phyloP scores from a whole-genome alignment of 225 moss, liverwort and hornwort species.

The Marchantia polymorpha region DNA sequence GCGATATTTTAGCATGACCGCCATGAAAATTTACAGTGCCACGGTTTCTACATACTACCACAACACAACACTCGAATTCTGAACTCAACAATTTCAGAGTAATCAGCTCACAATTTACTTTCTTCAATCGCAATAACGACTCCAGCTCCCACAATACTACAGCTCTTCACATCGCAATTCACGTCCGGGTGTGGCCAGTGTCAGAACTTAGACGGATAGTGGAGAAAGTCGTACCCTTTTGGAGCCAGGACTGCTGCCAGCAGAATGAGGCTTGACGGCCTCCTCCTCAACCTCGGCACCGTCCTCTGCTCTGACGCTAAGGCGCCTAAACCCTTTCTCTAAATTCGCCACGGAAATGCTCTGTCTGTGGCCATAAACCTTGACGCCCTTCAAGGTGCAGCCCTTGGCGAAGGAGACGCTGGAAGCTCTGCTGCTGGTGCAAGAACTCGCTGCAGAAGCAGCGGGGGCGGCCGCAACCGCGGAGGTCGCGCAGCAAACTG shows the following conservation, averaged over 20 bases:
- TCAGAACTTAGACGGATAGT: neutral
- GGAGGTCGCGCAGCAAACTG: constrained; percentile 4
- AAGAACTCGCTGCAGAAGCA: neutral
- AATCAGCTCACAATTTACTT: too few relatives aligned
- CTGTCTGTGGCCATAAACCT: neutral
- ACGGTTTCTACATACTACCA: too few relatives aligned
- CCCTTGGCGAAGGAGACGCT: constrained; percentile 14
- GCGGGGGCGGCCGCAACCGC: constrained; percentile 5
- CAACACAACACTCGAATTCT: too few relatives aligned
- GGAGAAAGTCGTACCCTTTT: neutral
- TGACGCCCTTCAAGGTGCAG: constrained; percentile 17
- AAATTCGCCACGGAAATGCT: neutral
- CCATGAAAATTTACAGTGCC: too few relatives aligned
- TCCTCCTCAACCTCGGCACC: neutral
- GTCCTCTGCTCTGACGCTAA: constrained; percentile 13
- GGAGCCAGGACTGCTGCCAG: neutral
- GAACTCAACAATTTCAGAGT: too few relatives aligned
- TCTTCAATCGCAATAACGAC: neutral
- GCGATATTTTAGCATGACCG: too few relatives aligned
- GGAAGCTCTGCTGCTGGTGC: neutral
- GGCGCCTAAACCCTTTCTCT: constrained; percentile 7
- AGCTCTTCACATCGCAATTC: neutral
- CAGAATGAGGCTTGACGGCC: neutral
- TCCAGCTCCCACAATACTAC: neutral
- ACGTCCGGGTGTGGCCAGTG: neutral